Percentiles rank a stretch among this genome's conserved stretches.
Evolutionary conservation across 192 early-diverging fungal species (phyloP).

Genomic region (Rhizophagus prolifer): DNA sequence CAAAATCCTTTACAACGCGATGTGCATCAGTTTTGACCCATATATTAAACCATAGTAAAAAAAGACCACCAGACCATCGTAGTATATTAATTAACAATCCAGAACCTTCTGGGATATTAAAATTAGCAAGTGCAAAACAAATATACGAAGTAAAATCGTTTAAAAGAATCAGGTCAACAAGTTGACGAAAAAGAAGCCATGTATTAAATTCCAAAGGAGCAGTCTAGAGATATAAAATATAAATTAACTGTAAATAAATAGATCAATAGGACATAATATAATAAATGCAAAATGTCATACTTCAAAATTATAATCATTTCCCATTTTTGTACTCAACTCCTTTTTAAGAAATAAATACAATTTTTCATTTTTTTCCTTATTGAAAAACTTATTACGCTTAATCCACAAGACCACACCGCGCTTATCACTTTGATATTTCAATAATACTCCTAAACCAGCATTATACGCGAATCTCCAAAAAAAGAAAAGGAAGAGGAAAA

Average conservation of each 20-base stretch:
- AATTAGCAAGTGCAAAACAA: conserved; percentile 79
- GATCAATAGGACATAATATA: conserved; percentile 6
- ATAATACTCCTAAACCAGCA: conserved; percentile 77
- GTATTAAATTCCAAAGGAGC: conserved; percentile 94
- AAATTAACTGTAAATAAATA: neutral
- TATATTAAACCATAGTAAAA: conserved; percentile 86
- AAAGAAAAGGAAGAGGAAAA: conserved; percentile 75
- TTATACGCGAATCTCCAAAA: conserved; percentile 91
- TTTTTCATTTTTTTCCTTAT: conserved; percentile 52
- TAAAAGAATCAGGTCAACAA: conserved; percentile 90
- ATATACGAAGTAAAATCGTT: conserved; percentile 90
- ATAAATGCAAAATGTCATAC: conserved; percentile 40
- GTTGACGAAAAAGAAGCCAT: conserved; percentile 92
- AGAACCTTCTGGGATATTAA: conserved; percentile 66
- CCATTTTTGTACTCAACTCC: conserved; percentile 80
- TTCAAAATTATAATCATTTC: conserved; percentile 74
- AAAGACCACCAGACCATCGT: conserved; percentile 73
- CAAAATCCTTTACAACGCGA: conserved; percentile 94
- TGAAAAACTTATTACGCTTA: conserved; percentile 67
- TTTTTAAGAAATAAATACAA: conserved; percentile 60
- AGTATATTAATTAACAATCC: conserved; percentile 65
- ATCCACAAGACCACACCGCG: conserved; percentile 70
- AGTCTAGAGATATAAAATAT: conserved; percentile 33
- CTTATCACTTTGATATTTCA: conserved; percentile 79
- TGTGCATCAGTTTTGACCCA: conserved; percentile 97